Evolutionary conservation across 75 land plant genomes (phyloP), one percentile per base, ranked within the genome.

Genomic region (Pinus tabuliformis): DNA sequence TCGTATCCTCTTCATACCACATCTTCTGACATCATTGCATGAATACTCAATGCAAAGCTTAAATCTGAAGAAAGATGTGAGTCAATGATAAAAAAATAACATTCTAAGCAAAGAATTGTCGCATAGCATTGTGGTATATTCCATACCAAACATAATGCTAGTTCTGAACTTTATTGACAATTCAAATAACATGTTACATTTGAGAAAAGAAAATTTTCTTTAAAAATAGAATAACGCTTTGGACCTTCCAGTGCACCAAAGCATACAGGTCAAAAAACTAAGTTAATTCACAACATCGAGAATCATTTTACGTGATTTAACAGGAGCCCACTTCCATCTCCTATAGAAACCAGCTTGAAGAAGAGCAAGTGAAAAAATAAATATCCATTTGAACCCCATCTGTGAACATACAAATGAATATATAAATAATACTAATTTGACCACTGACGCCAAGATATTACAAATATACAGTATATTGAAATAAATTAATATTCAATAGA

Each of bases 331-430:
- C 82, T 75, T 96, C 93, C 96, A 76, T 28, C 99, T 83, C 36
- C 94, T 85, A 74, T 88, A 94, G 54, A 94, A 92, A 56, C 81
- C 93, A 75, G 96, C 94, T 85, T 91, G 94, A 57, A 95, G 86
- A 52, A 93, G 85, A 61, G 92, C 97, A 77, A 96, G 83, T 3
- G 87, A 89, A 24, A 90, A 77, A 18, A 90, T 87, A 79, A 94
- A 92, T 33, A 96, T 94, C 90, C 92, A 90, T 76, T 96, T 96
- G 77, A 90, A 90, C 62, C 98, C 99, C 96, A 92, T 92, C 91
- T 91, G 85, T 74, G 84, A 59, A 52, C 74, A 73, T 56, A 30
- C 30, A 73, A 22, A 73, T 5, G 60, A 39, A 75, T 52, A 30
- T 24, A 75, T 56, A 24, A 4, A 42, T 26, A 20, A 45, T 42